These are phyloP conservation scores for Citrus unshiu DNA, from an alignment of 345 rosid species.

Conservation along the genomic window DNA sequence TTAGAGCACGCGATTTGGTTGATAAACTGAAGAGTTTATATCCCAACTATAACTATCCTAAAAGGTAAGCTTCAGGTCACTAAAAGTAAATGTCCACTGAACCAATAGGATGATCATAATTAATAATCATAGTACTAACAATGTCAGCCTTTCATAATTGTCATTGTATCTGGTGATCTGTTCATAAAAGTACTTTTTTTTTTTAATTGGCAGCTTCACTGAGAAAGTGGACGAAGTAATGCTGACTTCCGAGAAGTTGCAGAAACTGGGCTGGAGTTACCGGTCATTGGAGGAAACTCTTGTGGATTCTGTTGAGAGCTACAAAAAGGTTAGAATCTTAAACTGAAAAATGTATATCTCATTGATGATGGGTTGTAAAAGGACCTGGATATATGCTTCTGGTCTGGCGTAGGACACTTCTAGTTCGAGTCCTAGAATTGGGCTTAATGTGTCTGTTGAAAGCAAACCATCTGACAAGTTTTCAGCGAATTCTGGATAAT, in stretches of 20 bases:
- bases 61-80: constrained; percentile 27
- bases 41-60: constrained; percentile 52
- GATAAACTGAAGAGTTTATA: constrained; percentile 48
- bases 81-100: too few species aligned
- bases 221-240: background rate
- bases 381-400: too few species aligned
- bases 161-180: background rate
- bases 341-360: too few species aligned
- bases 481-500: too few species aligned
- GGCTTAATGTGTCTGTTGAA: too few species aligned
- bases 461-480: too few species aligned
- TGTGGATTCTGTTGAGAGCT: too few species aligned
- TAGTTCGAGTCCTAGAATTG: too few species aligned
- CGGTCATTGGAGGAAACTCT: constrained; percentile 37
- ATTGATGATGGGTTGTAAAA: too few species aligned
- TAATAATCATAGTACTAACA: background rate
- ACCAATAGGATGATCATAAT: too few species aligned
- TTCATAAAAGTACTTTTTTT: background rate
- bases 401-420: too few species aligned
- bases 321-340: too few species aligned
- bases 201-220: background rate
- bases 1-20: constrained; percentile 25
- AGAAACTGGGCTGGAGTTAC: constrained; percentile 52
- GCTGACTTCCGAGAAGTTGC: constrained; percentile 38
- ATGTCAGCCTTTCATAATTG: background rate